Conservation (phyloP, 2,329 filamentous ascomycete species). For the Gremmenia infestans region DNA sequence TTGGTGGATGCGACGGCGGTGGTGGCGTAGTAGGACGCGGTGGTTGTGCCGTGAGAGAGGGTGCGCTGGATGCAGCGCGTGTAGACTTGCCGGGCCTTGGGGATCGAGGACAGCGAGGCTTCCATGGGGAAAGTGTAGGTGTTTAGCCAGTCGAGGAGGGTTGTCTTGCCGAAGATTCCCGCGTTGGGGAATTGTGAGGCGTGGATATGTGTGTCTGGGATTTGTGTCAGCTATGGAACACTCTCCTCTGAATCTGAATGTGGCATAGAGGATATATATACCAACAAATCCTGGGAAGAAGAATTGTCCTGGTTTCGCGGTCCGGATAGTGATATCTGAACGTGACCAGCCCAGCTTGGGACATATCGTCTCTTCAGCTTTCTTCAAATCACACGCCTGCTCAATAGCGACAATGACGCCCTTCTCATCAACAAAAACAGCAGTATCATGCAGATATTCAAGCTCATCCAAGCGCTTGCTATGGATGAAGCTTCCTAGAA, state of each 20-base stretch:
- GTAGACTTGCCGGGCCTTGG: conserved; percentile 68
- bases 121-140: conserved; percentile 96
- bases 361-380: conserved; percentile 29
- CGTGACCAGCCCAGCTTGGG: conserved; percentile 32
- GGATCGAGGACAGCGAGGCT: conserved; percentile 60
- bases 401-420: conserved; percentile 42
- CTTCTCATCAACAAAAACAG: conserved; percentile 45
- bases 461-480: conserved; percentile 42
- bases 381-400: conserved; percentile 26
- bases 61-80: conserved; percentile 72
- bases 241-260: not conserved
- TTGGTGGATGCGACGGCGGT: conserved; percentile 86
- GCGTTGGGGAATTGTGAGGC: conserved; percentile 92
- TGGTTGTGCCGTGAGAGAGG: conserved; percentile 86
- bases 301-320: conserved; percentile 52
- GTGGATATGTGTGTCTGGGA: conserved; percentile 85
- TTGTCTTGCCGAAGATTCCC: conserved; percentile 89
- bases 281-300: conserved; percentile 83
- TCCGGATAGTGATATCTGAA: conserved; percentile 18
- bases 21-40: conserved; percentile 91
- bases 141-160: conserved; percentile 87
- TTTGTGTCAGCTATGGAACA: conserved; percentile 18
- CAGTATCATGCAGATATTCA: conserved; percentile 42
- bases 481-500: conserved; percentile 58
- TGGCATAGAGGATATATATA: conserved; percentile 32